Evolutionary conservation across 192 early-diverging fungal species (phyloP).

Genomic region (Coemansia javaensis): DNA sequence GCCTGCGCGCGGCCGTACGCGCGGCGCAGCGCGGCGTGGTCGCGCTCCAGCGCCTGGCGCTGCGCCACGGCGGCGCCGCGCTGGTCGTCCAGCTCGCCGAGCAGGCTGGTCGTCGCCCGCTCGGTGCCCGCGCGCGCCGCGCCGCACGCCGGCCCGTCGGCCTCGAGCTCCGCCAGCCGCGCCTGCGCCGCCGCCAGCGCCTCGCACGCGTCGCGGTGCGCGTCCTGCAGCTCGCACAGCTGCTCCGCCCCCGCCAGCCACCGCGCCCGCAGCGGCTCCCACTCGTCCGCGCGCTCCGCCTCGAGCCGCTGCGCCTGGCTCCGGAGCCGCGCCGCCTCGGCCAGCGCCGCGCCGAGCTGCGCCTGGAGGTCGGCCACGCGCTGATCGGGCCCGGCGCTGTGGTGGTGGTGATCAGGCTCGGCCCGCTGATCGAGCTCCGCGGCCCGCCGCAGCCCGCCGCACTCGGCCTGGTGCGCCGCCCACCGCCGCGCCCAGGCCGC

Average conservation of each 20-base stretch:
- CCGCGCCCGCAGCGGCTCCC: conserved; percentile 42
- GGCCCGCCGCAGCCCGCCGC: neutral
- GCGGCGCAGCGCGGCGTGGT: conserved; percentile 31
- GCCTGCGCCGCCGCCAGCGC: conserved; percentile 31
- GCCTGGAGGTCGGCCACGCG: conserved; percentile 20
- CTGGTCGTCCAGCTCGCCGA: conserved; percentile 42
- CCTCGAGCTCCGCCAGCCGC: conserved; percentile 30
- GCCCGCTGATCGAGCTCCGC: neutral
- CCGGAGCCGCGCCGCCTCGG: conserved; percentile 20
- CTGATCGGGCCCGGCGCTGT: conserved; percentile 21
- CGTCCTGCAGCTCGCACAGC: conserved; percentile 38
- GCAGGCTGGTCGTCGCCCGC: conserved; percentile 38
- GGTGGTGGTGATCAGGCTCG: too few relatives aligned
- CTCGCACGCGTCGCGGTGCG: conserved; percentile 38
- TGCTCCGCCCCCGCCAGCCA: conserved; percentile 39
- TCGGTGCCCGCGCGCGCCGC: conserved; percentile 11
- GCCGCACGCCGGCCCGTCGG: conserved; percentile 4
- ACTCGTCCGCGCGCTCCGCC: conserved; percentile 22
- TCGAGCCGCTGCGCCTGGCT: conserved; percentile 14
- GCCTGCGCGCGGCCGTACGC: conserved; percentile 24
- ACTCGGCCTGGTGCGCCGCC: conserved; percentile 22
- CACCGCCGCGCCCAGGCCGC: conserved; percentile 29
- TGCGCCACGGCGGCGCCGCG: conserved; percentile 25
- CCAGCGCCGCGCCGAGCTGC: conserved; percentile 10
- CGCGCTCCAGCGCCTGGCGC: conserved; percentile 26